Evolutionary conservation across 108 stramenopile species (phyloP), one percentile per base, ranked within the genome.

Genomic region (Schizochytrium sp.): DNA sequence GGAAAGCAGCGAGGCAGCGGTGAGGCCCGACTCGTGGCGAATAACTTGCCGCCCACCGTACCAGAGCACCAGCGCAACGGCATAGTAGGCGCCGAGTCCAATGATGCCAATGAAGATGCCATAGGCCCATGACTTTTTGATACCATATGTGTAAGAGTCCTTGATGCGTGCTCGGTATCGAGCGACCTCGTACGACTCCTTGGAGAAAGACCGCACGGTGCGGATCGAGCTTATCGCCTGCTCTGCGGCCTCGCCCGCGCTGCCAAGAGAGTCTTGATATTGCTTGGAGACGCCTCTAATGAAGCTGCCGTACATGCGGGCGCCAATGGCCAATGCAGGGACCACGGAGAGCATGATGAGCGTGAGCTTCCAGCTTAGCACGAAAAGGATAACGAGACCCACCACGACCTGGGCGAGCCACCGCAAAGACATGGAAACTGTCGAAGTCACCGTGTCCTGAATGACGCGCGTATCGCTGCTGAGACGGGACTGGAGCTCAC

Each of bases 1-100:
- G 29, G 96, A 92, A 44, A 94, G 94, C 88, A 97, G 90, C 16
- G 89, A 89, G 5, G 95, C 96, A 23, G 95, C 60, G 2, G 93
- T 91, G 58, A 97, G 90, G 58, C 51, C 51, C 5, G 76, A 83
- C n/a, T 94, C 88, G 5, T 91, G 94, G 19, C 91, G 45, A 44
- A 93, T 90, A 53, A 97, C 96, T 21, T 95, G 91, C n/a, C 92
- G 89, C 69, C 95, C 96, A 6, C 96, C 96, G 92, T 94, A 97
- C 93, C 94, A 97, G 5, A 96, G 87, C 47, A 91, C 59, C 5
- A 87, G 90, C 5, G 53, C 87, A 72, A 55, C 91, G 76, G 90
- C 94, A 87, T 58, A 93, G 58, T 87, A 89, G 88, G 48, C 94
- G 91, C 90, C 93, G 92, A 5, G 92, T 91, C 45, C 88, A 87